phyloP scores from a whole-genome alignment of 345 rosid genomes.

The Angophora floribunda region DNA sequence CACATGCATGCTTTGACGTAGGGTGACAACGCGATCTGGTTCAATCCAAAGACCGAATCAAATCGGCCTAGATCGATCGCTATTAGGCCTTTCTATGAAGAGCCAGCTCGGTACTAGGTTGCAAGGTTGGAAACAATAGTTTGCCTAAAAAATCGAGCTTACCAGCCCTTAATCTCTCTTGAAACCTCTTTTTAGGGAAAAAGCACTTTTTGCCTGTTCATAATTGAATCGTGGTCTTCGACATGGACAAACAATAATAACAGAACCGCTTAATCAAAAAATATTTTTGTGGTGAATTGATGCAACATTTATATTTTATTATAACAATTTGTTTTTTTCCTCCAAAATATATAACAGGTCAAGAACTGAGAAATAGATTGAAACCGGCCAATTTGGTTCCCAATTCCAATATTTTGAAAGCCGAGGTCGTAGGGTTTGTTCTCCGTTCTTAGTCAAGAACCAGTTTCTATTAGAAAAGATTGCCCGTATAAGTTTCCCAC shows the following conservation, averaged over 20 bases:
- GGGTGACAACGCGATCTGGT: neutral
- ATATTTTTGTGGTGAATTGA: neutral
- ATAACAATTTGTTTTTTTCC: neutral
- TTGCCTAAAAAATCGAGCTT: neutral
- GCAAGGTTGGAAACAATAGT: neutral
- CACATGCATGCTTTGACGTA: neutral
- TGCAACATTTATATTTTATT: neutral
- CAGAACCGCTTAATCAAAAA: neutral
- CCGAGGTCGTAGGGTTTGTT: neutral
- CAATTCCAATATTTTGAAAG: neutral
- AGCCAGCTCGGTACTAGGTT: neutral
- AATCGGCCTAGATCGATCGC: neutral
- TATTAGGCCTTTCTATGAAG: neutral
- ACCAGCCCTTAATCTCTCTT: neutral
- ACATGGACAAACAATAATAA: neutral
- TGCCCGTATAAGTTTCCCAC: neutral
- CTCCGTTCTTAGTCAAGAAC: neutral
- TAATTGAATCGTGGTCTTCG: neutral
- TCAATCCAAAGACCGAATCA: neutral
- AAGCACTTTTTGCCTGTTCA: neutral
- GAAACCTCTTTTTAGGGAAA: neutral
- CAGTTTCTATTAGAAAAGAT: neutral
- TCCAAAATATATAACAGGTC: neutral
- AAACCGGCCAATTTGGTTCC: neutral
- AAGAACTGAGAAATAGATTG: neutral